These are phyloP conservation scores for Schoenoplectus triqueter DNA, from an alignment of 202 grass and related monocot species.

Conservation along the genomic window DNA sequence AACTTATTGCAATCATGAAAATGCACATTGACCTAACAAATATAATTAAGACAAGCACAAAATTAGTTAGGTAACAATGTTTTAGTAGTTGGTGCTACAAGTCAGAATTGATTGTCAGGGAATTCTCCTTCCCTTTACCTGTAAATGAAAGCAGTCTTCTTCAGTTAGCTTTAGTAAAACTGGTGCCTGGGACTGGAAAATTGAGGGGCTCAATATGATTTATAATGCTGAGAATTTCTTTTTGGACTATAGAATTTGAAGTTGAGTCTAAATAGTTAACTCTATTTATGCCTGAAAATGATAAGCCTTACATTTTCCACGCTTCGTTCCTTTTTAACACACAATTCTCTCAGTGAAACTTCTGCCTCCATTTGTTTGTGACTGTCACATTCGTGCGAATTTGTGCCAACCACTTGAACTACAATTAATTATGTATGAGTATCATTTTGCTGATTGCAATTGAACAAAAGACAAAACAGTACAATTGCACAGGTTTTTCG, in stretches of 20 bases:
- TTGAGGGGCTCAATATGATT: neutral
- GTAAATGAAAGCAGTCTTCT: constrained; percentile 11
- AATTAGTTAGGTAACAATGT: neutral
- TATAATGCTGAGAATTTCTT: neutral
- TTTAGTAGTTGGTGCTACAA: neutral
- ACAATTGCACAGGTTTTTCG: neutral
- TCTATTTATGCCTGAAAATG: neutral
- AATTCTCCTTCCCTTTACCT: neutral
- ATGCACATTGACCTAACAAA: neutral
- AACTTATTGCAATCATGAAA: neutral
- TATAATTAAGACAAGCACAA: neutral
- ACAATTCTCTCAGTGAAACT: neutral
- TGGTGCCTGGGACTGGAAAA: neutral
- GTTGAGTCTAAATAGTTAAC: too few species aligned
- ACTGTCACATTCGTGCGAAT: neutral
- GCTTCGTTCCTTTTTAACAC: neutral
- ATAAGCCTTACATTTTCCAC: neutral
- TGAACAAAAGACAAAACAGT: neutral
- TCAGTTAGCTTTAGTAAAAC: neutral
- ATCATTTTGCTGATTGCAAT: neutral
- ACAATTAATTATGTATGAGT: neutral
- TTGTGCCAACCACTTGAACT: neutral
- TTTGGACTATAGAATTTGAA: neutral
- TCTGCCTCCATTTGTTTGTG: neutral
- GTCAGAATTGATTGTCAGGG: constrained; percentile 17